Percentiles rank a stretch among this genome's conserved stretches.
These are phyloP conservation scores for Aspergillus uvarum DNA, from an alignment of 2,329 filamentous ascomycete genomes.

Conservation along the genomic window DNA sequence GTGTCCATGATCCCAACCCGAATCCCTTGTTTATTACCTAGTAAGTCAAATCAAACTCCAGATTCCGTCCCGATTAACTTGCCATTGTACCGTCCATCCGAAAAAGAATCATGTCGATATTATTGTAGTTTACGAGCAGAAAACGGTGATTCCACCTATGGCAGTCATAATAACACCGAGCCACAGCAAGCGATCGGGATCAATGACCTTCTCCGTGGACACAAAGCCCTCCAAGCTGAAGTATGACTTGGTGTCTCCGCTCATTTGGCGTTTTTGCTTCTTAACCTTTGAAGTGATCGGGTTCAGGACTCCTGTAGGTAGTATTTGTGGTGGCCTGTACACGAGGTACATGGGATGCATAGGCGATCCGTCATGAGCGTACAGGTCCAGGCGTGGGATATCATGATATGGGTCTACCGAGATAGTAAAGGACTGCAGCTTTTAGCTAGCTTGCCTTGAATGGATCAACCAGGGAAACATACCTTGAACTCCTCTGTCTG, in stretches of 20 bases:
- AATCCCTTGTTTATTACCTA: background rate
- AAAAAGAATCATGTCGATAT: background rate
- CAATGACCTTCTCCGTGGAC: constrained; percentile 34
- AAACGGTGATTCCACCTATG: constrained; percentile 41
- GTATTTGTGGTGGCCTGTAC: constrained; percentile 64
- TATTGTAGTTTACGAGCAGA: constrained; percentile 29
- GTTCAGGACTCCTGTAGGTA: constrained; percentile 67
- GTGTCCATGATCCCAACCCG: background rate
- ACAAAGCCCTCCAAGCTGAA: constrained; percentile 30
- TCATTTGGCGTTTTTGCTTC: constrained; percentile 35
- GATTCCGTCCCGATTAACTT: background rate
- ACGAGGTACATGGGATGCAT: constrained; percentile 68
- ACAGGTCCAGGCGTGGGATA: constrained; percentile 63
- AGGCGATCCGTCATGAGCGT: constrained; percentile 62
- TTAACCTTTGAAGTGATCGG: constrained; percentile 43
- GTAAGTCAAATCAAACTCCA: constrained; percentile 7
- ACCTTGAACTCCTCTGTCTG: constrained; percentile 64
- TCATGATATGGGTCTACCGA: constrained; percentile 61
- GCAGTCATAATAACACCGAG: constrained; percentile 49
- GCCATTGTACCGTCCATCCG: background rate
- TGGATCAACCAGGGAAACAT: constrained; percentile 16
- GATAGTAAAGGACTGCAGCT: constrained; percentile 41
- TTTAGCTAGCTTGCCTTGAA: constrained; percentile 9
- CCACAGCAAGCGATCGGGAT: constrained; percentile 50
- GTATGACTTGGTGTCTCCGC: constrained; percentile 18